Base-by-base conservation (phyloP, 2,329 filamentous ascomycete genomes). In the Colletotrichum viniferum region DNA sequence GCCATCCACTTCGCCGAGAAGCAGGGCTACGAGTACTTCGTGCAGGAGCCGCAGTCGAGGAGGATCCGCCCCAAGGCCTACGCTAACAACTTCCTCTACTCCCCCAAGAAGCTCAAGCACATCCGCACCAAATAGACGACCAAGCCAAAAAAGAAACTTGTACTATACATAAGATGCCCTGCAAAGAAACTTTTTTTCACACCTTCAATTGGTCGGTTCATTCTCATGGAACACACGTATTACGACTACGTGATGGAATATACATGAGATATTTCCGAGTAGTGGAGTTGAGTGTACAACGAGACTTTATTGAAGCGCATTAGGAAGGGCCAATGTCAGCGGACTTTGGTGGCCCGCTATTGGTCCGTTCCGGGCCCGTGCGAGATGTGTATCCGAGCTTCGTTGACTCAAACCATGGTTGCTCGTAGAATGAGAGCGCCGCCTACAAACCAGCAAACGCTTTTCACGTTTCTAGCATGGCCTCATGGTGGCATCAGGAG, bases 11-110 rank as follows among this genome's bases (percentile, higher is more conserved):
- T 99, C 83, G 97, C 97, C 28, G 94, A 98, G 88, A 99, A 98
- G 91, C 97, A 99, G 86, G 97, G 97, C 43, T 99, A 99, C 84
- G 96, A 99, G 84, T 99, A 98, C 86, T 98, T 97, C 84, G 96
- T 99, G 28, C 97, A 98, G 89, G 97, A 98, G 87, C 96, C 97
- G 43, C 97, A 98, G 82, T 92, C 92, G 86, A 92, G 97, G 83
- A 94, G 93, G 82, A 93, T 98, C 81, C 88, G 92, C 18, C 95
- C 96, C 76, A 99, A 99, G 92, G 94, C 95, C 13, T 99, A 99
- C 85, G 96, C 97, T 76, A 97, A 98, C 86, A 98, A 98, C 88
- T 99, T 98, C 86, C 83, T 96, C 78, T 96, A 97, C 88, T 92
- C 92, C 77, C 88, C 94, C 14, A 93, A 92, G 86, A 97, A 96